Base-by-base conservation (phyloP, 2,329 filamentous ascomycete species). In the Monosporascus sp. region DNA sequence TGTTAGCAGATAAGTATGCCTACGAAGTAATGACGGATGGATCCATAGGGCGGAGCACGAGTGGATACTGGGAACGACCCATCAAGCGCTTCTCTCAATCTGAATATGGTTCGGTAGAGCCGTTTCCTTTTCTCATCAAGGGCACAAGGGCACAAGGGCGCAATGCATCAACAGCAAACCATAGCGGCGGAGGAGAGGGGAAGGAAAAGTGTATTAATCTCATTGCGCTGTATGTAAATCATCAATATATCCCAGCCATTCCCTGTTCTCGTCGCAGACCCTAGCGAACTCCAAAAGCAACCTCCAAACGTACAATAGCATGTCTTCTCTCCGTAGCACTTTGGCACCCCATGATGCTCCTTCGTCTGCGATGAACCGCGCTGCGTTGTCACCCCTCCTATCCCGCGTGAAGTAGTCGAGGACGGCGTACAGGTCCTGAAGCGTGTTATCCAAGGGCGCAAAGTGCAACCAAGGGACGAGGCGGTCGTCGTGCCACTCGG, bases 381-480 rank as follows among this genome's bases (percentile, higher is more conserved):
- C 81, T 27, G 70, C 67, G 6, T 69, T 62, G 58, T 82, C 80
- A 35, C 62, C 64, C 22, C 62, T 63, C 17, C 64, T 65, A 43
- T 62, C 62, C 48, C 77, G 72, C 3, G 78, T 77, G 59, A 85
- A 83, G 60, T 81, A 85, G 17, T 78, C 76, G 64, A 83, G 65
- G 17, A 83, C 72, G 17, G 73, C 77, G 53, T 82, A 85, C 7
- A 85, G 59, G 39, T 86, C 83, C 51, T 77, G 69, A 55, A 79
- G 84, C 1, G 74, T 74, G 58, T 81, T 81, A 59, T 85, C 79
- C 67, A 86, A 74, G 5, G 83, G 83, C 0, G 82, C 77, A 59
- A 84, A 87, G 64, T 87, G 83, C 51, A 74, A 72, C 83, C 83
- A 87, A 0, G 81, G 76, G 14, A 83, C 70, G 0, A 87, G 68